Percentiles rank a stretch among this genome's conserved stretches.
Evolutionary conservation across 331 rosid species (phyloP).

Genomic region (Acacia concinna): DNA sequence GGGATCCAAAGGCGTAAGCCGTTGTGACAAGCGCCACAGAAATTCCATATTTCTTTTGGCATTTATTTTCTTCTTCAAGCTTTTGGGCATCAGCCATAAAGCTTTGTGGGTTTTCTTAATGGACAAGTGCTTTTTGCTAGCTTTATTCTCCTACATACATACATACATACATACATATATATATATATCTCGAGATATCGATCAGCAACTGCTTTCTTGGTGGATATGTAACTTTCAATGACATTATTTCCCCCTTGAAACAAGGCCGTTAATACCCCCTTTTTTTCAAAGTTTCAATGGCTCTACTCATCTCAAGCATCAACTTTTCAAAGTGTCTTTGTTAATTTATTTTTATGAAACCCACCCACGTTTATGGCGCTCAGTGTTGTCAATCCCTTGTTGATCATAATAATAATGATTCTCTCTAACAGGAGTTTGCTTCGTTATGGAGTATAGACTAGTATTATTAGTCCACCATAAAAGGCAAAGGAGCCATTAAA

Average conservation of each 20-base stretch:
- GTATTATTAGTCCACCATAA: conserved; percentile 40
- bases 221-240: conserved; percentile 51
- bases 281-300: conserved; percentile 55
- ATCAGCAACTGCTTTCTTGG: conserved; percentile 53
- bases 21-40: conserved; percentile 35
- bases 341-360: conserved; percentile 45
- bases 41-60: conserved; percentile 42
- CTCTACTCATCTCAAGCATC: conserved; percentile 55
- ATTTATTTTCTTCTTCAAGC: conserved; percentile 34
- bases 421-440: conserved; percentile 40
- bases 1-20: conserved; percentile 36
- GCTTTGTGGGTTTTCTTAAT: conserved; percentile 46
- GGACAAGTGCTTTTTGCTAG: conserved; percentile 41
- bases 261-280: conserved; percentile 49
- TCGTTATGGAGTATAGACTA: conserved; percentile 31
- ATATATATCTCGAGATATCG: conserved; percentile 29
- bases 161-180: too few species aligned
- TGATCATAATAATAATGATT: conserved; percentile 48
- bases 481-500: conserved; percentile 5
- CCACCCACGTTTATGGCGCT: conserved; percentile 46
- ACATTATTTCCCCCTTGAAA: conserved; percentile 55
- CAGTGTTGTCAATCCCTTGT: conserved; percentile 28
- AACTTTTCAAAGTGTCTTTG: conserved; percentile 48
- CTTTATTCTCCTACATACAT: conserved; percentile 48
- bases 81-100: conserved; percentile 26